These are phyloP conservation scores for Gaeumannomyces tritici DNA, from an alignment of 2,329 filamentous ascomycete genomes.

Conservation along the genomic window DNA sequence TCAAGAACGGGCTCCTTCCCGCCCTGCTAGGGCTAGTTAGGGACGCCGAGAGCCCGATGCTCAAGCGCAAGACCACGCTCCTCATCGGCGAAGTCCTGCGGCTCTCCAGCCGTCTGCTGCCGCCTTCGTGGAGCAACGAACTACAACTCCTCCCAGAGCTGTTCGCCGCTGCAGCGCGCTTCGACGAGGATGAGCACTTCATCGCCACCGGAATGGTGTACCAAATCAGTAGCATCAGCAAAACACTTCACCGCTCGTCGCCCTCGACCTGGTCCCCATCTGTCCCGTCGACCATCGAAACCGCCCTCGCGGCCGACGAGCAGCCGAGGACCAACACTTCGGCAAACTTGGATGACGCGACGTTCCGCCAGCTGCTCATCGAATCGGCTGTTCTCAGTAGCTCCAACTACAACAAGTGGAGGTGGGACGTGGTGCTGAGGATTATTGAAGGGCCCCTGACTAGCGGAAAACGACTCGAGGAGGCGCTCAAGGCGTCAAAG, in stretches of 20 bases:
- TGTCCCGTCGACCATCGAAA: background rate
- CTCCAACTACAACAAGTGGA: constrained; percentile 91
- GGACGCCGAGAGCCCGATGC: constrained; percentile 54
- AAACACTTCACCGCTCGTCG: constrained; percentile 76
- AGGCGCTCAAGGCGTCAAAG: constrained; percentile 89
- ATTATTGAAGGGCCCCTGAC: constrained; percentile 89
- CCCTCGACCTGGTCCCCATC: constrained; percentile 32
- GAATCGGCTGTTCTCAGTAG: constrained; percentile 83
- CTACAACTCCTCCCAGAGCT: constrained; percentile 84
- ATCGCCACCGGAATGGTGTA: constrained; percentile 86
- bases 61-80: constrained; percentile 83
- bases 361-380: constrained; percentile 54
- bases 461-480: constrained; percentile 84
- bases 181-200: constrained; percentile 63
- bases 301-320: constrained; percentile 32
- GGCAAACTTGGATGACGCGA: constrained; percentile 47
- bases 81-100: constrained; percentile 88
- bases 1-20: constrained; percentile 67
- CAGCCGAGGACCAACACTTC: constrained; percentile 41
- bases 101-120: constrained; percentile 76
- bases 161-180: constrained; percentile 65
- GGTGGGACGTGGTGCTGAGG: constrained; percentile 86
- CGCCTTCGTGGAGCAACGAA: constrained; percentile 69
- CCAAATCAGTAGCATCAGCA: constrained; percentile 94
- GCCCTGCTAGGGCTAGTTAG: constrained; percentile 55